A percentile compares a stretch with the other conserved stretches of the same genome.
Evolutionary conservation across 129 eudicot species (phyloP).

Genomic region (Deinandra increscens): DNA sequence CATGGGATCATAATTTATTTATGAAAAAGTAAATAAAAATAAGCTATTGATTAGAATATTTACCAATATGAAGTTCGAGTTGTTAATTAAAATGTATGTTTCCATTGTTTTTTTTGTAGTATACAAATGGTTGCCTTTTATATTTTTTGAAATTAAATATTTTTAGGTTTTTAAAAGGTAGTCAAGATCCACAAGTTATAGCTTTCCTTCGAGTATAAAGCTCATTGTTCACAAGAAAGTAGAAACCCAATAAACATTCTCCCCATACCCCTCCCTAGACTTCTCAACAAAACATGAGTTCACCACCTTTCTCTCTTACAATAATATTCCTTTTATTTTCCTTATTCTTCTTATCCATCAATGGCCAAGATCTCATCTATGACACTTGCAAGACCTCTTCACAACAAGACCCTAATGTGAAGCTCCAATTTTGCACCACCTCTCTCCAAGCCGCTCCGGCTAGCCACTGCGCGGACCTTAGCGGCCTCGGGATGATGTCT

Average conservation of each 20-base stretch:
- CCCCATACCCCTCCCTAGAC: not conserved
- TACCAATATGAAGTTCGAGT: not conserved
- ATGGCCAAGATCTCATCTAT: conserved; percentile 36
- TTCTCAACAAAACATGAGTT: conserved; percentile 20
- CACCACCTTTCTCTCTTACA: conserved; percentile 20
- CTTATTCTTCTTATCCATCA: conserved; percentile 8
- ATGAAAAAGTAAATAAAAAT: not conserved
- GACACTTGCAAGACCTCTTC: conserved; percentile 46
- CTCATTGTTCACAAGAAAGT: conserved; percentile 22
- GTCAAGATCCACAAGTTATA: not conserved
- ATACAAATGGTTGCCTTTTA: not conserved
- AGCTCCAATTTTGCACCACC: conserved; percentile 37
- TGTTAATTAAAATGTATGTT: not conserved
- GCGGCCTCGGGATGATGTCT: conserved; percentile 40
- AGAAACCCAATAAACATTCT: conserved; percentile 16
- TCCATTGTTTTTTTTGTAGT: not conserved
- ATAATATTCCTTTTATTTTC: not conserved
- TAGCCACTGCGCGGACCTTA: conserved; percentile 38
- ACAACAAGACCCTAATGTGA: conserved; percentile 37
- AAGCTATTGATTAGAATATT: not conserved
- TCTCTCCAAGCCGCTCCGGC: conserved; percentile 48
- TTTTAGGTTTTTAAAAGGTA: not conserved
- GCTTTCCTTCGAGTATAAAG: conserved; percentile 27
- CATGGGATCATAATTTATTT: no score
- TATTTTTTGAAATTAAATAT: not conserved